These are phyloP conservation scores for Climacium dendroides DNA, from an alignment of 225 moss, liverwort and hornwort genomes.

Conservation along the genomic window DNA sequence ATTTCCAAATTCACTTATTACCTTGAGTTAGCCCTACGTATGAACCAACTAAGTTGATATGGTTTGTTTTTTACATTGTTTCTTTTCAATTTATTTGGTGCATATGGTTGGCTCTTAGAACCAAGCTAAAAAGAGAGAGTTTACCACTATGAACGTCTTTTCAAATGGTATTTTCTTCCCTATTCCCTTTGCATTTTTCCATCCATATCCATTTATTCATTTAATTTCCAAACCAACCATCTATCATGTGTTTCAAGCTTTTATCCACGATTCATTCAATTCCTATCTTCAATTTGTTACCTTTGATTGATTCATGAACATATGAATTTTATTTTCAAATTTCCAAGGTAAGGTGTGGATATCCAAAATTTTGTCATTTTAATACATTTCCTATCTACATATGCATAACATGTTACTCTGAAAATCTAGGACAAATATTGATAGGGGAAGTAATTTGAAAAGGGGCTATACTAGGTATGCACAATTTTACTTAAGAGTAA, in stretches of 20 bases:
- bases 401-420: not conserved
- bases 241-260: not conserved
- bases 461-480: fast-evolving
- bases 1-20: not conserved
- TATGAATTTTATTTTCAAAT: not conserved
- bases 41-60: not conserved
- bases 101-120: not conserved
- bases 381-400: not conserved
- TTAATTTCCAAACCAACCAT: not conserved
- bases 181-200: not conserved
- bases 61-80: not conserved
- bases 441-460: not conserved
- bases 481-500: not conserved
- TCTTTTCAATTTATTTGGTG: not conserved
- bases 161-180: not conserved
- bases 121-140: not conserved
- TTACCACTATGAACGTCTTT: not conserved
- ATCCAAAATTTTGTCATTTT: not conserved
- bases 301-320: not conserved
- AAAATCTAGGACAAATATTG: not conserved
- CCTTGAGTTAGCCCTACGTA: not conserved
- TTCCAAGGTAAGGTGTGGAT: not conserved
- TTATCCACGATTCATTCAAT: not conserved
- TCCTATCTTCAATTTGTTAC: not conserved
- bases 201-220: not conserved